Evolutionary conservation across 2,329 filamentous ascomycete genomes (phyloP), one percentile per base, ranked within the genome.

Genomic region (Metarhizium sp.): DNA sequence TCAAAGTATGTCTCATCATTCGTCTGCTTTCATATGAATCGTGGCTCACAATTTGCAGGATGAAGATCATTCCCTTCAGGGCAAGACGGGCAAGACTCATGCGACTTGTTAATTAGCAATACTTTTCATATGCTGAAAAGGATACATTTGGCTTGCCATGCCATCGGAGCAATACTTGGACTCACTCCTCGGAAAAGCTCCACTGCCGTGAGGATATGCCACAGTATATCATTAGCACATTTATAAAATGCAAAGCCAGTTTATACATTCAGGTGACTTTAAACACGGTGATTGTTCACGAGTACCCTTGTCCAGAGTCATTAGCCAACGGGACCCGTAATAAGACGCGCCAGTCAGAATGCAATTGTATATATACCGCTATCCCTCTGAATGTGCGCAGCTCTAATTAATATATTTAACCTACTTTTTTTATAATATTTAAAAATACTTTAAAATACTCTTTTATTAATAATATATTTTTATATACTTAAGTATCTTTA

Each of bases 41-140:
- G n/a, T 25, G 10, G 10, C 16, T 45, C n/a, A 48, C 13, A 30
- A 57, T 38, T 14, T 40, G 42, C n/a, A 85, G 73, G 82, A 86
- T 59, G 91, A 96, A 75, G 82, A 82, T 63, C 92, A 97, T 72
- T 92, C 87, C 56, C 74, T 97, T 62, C 90, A 95, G 74, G 92
- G 89, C 16, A 92, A 94, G 81, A 82, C 83, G 56, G 92, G 90
- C 55, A 96, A 96, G 81, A 92, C 90, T 2, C 92, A 96, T 71
- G 86, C 83, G 43, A 77, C 95, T 57, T 96, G 92, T 73, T 96
- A 82, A 63, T 53, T 25, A 42, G 2, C 40, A 43, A 43, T 51
- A 14, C 18, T 6, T 18, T 30, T 29, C 61, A 54, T 57, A 55
- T 25, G 36, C 42, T 14, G 53, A 55, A n/a, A 50, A 34, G 14